Percentiles rank a stretch among this genome's conserved stretches.
phyloP scores from a whole-genome alignment of 2,329 filamentous ascomycete genomes.

The Colletotrichum euphorbiae region DNA sequence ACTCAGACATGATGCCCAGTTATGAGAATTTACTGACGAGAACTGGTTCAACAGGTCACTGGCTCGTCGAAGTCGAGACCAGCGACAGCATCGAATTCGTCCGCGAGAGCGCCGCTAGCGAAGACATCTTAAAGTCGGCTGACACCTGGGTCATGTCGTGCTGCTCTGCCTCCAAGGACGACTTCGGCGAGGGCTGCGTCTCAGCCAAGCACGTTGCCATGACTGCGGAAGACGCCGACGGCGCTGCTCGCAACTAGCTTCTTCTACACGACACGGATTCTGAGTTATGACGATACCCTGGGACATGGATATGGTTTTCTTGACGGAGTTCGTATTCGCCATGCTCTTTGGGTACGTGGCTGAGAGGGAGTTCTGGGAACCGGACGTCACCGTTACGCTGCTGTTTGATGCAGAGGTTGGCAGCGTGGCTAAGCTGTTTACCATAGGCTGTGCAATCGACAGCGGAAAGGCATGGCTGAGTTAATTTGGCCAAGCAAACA shows the following conservation, averaged over 20 bases:
- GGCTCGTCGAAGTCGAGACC: slow-evolving; percentile 29
- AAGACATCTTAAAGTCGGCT: neutral
- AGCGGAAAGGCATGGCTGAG: neutral
- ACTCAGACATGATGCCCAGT: too few relatives aligned
- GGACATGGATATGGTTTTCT: neutral
- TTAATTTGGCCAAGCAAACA: neutral
- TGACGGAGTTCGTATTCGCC: neutral
- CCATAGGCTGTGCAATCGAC: neutral
- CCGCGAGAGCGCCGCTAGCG: neutral
- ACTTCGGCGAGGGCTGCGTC: slow-evolving; percentile 4
- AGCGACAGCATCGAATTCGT: slow-evolving; percentile 6
- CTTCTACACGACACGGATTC: neutral
- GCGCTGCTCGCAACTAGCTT: neutral
- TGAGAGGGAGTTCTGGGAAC: neutral
- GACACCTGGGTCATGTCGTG: slow-evolving; percentile 5
- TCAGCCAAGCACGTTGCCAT: slow-evolving; percentile 14
- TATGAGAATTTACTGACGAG: neutral
- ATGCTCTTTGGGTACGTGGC: neutral
- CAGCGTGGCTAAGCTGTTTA: too few relatives aligned
- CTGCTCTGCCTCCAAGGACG: slow-evolving; percentile 19
- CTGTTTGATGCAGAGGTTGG: too few relatives aligned
- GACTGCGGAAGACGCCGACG: neutral
- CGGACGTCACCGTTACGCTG: neutral
- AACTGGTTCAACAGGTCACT: neutral
- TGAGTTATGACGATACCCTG: slow-evolving; percentile 4